Base-by-base conservation (phyloP, 148 eudicot species). In the Silene uniflora region DNA sequence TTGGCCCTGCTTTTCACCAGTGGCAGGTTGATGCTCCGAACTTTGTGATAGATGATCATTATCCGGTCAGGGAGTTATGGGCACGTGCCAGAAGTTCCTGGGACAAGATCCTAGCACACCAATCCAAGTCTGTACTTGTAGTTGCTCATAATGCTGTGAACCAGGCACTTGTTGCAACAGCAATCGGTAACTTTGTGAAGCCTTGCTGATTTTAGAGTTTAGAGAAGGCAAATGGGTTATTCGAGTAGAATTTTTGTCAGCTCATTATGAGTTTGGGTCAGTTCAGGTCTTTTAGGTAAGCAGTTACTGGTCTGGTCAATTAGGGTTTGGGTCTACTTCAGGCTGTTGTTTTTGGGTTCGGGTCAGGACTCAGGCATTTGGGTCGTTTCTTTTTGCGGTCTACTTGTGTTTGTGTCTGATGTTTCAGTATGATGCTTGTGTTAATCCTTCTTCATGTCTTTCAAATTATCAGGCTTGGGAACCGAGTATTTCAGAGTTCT, bases 121-220 rank as follows among this genome's bases (percentile, higher is more conserved):
- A 95, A 74, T 88, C 93, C 88, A 90, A 83, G 80, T 95, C 96
- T n/a, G 86, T 89, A 69, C 92, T 95, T 58, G 96, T 94, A 80
- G 98, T 95, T 82, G 98, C 98, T 86, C 98, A 95, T 69, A 95
- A 95, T 90, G 98, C 98, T 66, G 98, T 95, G 78, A 95, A 95
- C 78, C 98, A 95, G 83, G 98, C 98, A 73, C 93, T 95, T 74
- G 81, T 95, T 77, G 97, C 98, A 21, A 89, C 98, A 46, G 93
- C 98, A 18, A 81, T 95, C 7, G 98, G 98, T 94, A 89, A 75
- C n/a, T 69, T 47, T 70, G 73, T 35, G 49, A 29, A 54, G 62
- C 7, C 39, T 19, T 70, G 21, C 16, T 16, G 49, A 11, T 2
- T 52, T 16, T 52, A 52, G 23, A 11, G 3, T 52, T 16, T 52